A percentile compares a stretch with the other conserved stretches of the same genome.
These are phyloP conservation scores for Nicotiana noctiflora DNA, from an alignment of 257 asterid genomes.

Conservation along the genomic window DNA sequence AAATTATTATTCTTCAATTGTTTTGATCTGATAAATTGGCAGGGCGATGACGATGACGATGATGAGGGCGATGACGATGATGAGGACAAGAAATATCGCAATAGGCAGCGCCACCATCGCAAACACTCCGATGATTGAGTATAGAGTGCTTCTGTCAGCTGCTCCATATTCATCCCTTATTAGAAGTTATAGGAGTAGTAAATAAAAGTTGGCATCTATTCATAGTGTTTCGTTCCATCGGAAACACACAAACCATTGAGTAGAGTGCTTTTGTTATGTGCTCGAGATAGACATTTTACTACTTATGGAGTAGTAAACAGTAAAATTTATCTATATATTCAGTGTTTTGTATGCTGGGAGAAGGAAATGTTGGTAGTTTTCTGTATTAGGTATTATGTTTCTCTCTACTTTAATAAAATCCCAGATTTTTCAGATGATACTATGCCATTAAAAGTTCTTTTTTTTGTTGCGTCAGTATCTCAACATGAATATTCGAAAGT, in stretches of 20 bases:
- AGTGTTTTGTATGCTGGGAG: not conserved
- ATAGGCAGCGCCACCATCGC: constrained; percentile 23
- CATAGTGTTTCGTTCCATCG: constrained; percentile 14
- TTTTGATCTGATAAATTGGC: constrained; percentile 3
- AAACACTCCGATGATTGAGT: constrained; percentile 34
- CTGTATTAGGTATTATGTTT: not conserved
- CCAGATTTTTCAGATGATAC: not conserved
- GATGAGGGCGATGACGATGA: constrained; percentile 22
- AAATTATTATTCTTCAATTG: not conserved
- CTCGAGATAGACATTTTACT: constrained; percentile 2
- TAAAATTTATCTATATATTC: constrained; percentile 3
- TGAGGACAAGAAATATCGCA: constrained; percentile 19
- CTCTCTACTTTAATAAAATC: not conserved
- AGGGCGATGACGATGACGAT: constrained; percentile 28
- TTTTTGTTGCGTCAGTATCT: not conserved
- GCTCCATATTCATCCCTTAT: not conserved
- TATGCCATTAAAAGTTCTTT: not conserved
- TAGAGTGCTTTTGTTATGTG: not conserved
- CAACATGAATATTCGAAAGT: not conserved
- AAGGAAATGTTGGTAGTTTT: not conserved
- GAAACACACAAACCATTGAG: constrained; percentile 35
- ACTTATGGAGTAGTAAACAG: not conserved
- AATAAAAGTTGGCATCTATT: constrained; percentile 7
- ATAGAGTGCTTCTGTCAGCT: not conserved
- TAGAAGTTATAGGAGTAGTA: not conserved